Evolutionary conservation across 2,329 filamentous ascomycete species (phyloP).

Genomic region (Trichoderma koningiopsis): DNA sequence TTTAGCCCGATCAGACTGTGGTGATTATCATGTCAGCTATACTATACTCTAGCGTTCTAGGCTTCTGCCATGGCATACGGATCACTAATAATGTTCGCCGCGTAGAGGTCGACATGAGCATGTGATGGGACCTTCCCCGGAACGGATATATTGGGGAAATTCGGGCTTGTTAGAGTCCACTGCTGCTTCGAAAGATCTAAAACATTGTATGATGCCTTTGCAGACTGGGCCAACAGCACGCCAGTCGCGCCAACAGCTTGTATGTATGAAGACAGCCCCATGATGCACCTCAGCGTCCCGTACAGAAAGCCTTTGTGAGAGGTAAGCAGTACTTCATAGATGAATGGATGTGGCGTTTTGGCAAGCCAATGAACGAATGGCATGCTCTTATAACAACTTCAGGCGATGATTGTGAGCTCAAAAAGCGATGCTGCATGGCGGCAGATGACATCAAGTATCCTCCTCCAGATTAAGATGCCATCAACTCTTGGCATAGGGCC

Average conservation of each 20-base stretch:
- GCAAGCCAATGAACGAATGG: neutral
- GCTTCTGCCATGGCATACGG: neutral
- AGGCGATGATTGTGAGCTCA: neutral
- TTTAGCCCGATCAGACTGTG: conserved; percentile 9
- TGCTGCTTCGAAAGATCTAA: neutral
- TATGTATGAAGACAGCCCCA: neutral
- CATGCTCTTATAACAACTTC: neutral
- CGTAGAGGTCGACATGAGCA: conserved; percentile 11
- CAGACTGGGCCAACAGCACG: neutral
- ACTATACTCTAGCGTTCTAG: neutral
- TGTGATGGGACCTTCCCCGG: conserved; percentile 15
- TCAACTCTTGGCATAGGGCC: neutral
- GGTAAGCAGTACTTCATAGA: neutral
- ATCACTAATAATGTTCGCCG: conserved; percentile 3
- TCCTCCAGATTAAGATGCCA: neutral
- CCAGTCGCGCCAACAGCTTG: neutral
- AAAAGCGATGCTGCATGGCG: neutral
- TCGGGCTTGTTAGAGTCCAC: conserved; percentile 10
- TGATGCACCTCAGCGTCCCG: neutral
- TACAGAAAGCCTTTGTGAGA: neutral
- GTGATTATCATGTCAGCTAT: neutral
- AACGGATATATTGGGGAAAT: conserved; percentile 1
- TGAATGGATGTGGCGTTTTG: neutral
- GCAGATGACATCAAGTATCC: conserved; percentile 8
- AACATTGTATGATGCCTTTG: neutral